Base-by-base conservation (phyloP, 805 yeast genomes). In the Metschnikowia continentalis region DNA sequence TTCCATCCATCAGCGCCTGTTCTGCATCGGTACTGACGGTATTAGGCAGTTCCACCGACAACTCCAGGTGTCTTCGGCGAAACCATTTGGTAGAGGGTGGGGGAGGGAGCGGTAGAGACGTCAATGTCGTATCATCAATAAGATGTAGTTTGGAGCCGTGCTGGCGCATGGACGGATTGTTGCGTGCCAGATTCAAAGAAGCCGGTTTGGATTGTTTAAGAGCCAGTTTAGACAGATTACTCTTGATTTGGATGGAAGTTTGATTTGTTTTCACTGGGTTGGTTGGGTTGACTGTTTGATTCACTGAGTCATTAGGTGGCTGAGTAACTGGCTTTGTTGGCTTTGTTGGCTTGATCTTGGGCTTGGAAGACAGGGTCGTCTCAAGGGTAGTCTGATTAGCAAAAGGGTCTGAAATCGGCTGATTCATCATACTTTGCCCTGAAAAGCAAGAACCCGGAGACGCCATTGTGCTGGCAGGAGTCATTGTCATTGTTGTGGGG, bases 101-200 rank as follows among this genome's bases (percentile, higher is more conserved):
- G 30, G 81, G 83, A 1, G 82, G 77, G 17, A 79, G 63, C 8
- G 83, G 83, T 39, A 79, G 66, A 1, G 82, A 77, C 1, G 83
- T 79, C 37, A 79, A 62, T 6, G 71, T 71, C 5, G 75, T 71
- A 50, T 69, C 77, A 53, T 79, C 82, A 7, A 79, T 66, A 20
- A 79, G 67, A 55, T 79, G 82, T 22, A 79, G 60, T 52, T 70
- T 67, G 1, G 82, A 78, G 6, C 38, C 35, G 37, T 32, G 37
- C 10, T 42, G 46, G 32, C 14, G 69, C 67, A 26, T 65, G 71
- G 49, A 39, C 14, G 42, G n/a, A 20, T 40, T 26, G 35, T 26
- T 13, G n/a, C 43, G 43, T n/a, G 43, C 35, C 35, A 15, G 32
- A 15, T 40, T 40, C 7, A 42, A 30, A 8, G 30, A 11, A n/a